A percentile compares a stretch with the other conserved stretches of the same genome.
Evolutionary conservation across 1,284 basidiomycete genomes (phyloP).

Genomic region (Amylostereum chailletii): DNA sequence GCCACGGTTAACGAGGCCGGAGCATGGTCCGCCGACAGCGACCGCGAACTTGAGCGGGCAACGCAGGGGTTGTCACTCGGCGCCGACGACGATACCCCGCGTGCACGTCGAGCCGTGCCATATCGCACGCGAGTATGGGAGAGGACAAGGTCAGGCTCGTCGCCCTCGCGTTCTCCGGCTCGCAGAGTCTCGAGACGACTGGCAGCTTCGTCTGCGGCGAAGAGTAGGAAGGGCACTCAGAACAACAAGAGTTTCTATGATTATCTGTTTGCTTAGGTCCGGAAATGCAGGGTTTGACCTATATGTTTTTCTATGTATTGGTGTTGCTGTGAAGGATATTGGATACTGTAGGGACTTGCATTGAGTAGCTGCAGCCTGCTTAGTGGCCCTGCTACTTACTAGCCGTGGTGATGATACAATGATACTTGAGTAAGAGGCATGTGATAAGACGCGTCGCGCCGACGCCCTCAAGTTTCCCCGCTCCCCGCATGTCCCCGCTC

Average conservation of each 20-base stretch:
- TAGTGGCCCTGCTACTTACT: too few relatives aligned
- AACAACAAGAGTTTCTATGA: conserved; percentile 25
- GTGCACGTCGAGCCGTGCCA: conserved; percentile 16
- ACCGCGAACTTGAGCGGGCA: conserved; percentile 6
- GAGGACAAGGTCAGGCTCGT: conserved; percentile 22
- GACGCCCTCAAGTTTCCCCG: too few relatives aligned
- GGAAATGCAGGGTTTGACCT: too few relatives aligned
- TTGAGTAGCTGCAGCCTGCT: too few relatives aligned
- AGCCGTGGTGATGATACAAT: too few relatives aligned
- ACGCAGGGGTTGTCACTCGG: conserved; percentile 2
- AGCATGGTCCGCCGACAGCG: conserved; percentile 1
- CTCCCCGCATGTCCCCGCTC: too few relatives aligned
- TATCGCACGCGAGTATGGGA: conserved; percentile 21
- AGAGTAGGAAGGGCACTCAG: background rate
- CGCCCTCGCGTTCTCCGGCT: conserved; percentile 33
- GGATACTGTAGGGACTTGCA: too few relatives aligned
- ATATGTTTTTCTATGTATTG: too few relatives aligned
- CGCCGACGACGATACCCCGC: conserved; percentile 16
- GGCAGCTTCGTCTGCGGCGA: conserved; percentile 9
- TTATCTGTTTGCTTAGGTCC: conserved; percentile 28
- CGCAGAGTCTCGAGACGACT: conserved; percentile 20
- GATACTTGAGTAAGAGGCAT: too few relatives aligned
- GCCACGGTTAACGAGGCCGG: conserved; percentile 6
- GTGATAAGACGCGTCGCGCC: too few relatives aligned
- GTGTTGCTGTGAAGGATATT: too few relatives aligned